These are phyloP conservation scores for Candida tropicalis DNA, from an alignment of 1,139 yeast genomes.

Conservation along the genomic window DNA sequence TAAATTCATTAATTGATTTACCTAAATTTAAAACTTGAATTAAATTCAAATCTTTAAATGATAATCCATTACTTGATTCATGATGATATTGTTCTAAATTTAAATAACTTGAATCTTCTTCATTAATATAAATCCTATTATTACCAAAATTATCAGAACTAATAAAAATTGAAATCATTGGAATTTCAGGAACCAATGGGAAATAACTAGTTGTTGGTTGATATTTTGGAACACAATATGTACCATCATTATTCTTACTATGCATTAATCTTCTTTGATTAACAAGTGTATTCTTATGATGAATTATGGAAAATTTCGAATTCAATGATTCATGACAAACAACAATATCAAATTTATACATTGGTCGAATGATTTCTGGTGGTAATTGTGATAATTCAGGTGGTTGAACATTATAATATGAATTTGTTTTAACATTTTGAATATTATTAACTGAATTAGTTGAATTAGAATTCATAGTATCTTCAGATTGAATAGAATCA, in stretches of 20 bases:
- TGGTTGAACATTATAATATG: conserved; percentile 30
- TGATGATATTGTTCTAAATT: not conserved
- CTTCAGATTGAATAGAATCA: conserved; percentile 21
- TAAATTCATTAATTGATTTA: conserved; percentile 69
- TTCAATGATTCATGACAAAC: conserved; percentile 47
- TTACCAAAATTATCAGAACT: conserved; percentile 30
- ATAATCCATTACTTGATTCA: conserved; percentile 25
- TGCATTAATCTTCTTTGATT: conserved; percentile 5
- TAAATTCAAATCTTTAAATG: conserved; percentile 6
- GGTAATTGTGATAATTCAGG: conserved; percentile 48
- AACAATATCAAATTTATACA: conserved; percentile 49
- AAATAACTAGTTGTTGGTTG: conserved; percentile 13
- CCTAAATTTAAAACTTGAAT: conserved; percentile 47
- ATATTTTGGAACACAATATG: not conserved
- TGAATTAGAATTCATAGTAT: conserved; percentile 12
- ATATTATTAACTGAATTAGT: not conserved
- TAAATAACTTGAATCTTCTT: conserved; percentile 21
- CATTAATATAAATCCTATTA: conserved; percentile 33
- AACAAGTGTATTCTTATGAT: conserved; percentile 14
- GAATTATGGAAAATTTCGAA: conserved; percentile 31
- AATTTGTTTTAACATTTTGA: not conserved
- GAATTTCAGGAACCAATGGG: conserved; percentile 33
- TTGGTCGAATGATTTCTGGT: conserved; percentile 51
- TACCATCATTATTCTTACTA: conserved; percentile 10
- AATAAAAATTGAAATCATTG: conserved; percentile 38